These are phyloP conservation scores for Fremontodendron californicum DNA, from an alignment of 345 rosid species.

Conservation along the genomic window DNA sequence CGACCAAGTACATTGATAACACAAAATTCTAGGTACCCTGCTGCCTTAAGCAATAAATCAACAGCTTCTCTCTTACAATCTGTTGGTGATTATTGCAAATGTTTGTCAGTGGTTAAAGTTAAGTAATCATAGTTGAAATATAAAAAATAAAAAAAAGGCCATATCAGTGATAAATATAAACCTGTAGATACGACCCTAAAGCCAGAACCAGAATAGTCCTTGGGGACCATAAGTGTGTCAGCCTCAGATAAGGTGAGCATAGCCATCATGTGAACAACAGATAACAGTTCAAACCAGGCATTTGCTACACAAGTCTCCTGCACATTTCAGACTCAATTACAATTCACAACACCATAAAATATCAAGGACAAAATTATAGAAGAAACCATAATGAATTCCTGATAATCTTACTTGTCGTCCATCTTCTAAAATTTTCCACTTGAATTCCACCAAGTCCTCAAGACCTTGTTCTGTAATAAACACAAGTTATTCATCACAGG, in stretches of 20 bases:
- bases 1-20: conserved; percentile 39
- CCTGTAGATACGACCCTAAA: conserved; percentile 69
- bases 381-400: not conserved
- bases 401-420: too few species aligned
- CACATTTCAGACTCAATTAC: conserved; percentile 7
- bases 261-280: conserved; percentile 75
- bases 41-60: conserved; percentile 80
- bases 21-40: conserved; percentile 81
- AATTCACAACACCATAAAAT: too few species aligned
- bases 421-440: conserved; percentile 45
- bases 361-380: not conserved
- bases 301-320: conserved; percentile 57
- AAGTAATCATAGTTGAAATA: not conserved
- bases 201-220: conserved; percentile 57
- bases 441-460: conserved; percentile 62
- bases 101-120: not conserved
- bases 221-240: conserved; percentile 68
- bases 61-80: conserved; percentile 80
- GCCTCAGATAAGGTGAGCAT: conserved; percentile 68
- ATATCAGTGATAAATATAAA: conserved; percentile 21
- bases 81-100: conserved; percentile 15
- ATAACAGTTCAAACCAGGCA: conserved; percentile 68
- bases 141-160: not conserved
- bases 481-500: not conserved
- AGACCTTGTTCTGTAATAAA: conserved; percentile 50